Base-by-base conservation (phyloP, 2,329 filamentous ascomycete species). In the Colletotrichum eremochloae region DNA sequence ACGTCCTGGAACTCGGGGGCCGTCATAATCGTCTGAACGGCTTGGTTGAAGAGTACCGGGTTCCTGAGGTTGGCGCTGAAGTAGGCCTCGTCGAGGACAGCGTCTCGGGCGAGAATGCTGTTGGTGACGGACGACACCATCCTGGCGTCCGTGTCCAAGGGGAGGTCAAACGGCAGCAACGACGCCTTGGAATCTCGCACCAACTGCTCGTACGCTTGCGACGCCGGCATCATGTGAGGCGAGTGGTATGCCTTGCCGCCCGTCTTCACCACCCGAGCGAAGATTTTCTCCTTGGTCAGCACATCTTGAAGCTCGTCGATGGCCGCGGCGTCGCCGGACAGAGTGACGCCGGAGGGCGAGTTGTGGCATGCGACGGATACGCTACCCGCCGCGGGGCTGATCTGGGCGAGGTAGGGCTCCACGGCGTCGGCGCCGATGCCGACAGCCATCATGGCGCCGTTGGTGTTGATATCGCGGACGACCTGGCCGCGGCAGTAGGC, bases 231-330 rank as follows among this genome's bases (percentile, higher is more conserved):
- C 81, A 85, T 85, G 63, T 84, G 81, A 29, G 80, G 78, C 0
- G 82, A 83, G 68, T 84, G 82, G 66, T 85, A 86, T 0, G 84
- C 84, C 6, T 69, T 81, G 65, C 83, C 80, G 2, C 84, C 81
- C 9, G 58, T 62, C 24, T 62, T 62, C 3, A 62, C 58, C 5
- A 48, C 24, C 18, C 58, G 42, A 11, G 40, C 58, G 18, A 62
- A 62, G 31, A 62, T 38, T 3, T 31, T 46, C 29, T 62, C 46
- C 46, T n/a, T 50, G 20, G 46, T 11, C 20, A 50, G 46, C 46
- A 1, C 20, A 20, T 44, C 46, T 24, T 50, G 76, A 0, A 86
- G 76, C 0, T 42, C 53, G 53, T 80, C 77, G 12, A 63, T 18
- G 18, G 50, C 44, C 3, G 48, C 46, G 7, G 24, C 44, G 14